These are phyloP conservation scores for Vitis labrusca DNA, from an alignment of 164 flowering plant genomes.

Conservation along the genomic window DNA sequence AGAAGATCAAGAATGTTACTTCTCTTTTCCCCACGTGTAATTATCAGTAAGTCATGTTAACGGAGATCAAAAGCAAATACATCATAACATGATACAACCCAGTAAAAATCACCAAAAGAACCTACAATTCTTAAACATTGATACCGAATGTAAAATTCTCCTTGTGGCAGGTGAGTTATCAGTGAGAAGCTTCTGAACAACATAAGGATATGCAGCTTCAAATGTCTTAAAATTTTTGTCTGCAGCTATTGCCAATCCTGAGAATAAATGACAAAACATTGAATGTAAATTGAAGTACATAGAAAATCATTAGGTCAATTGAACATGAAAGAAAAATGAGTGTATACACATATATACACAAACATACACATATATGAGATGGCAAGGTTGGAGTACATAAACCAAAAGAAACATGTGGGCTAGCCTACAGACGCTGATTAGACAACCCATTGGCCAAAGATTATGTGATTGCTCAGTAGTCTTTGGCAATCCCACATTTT, in stretches of 20 bases:
- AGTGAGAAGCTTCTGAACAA: conserved; percentile 81
- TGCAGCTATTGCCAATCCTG: conserved; percentile 91
- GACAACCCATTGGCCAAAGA: neutral
- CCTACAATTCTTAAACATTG: neutral
- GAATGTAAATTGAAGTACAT: neutral
- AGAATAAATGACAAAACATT: conserved; percentile 1
- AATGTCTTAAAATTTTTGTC: conserved; percentile 88
- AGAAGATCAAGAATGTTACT: too few species aligned
- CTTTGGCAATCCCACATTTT: neutral
- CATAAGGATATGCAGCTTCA: conserved; percentile 93
- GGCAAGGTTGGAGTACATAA: too few species aligned
- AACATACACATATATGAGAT: neutral
- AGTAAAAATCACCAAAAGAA: neutral
- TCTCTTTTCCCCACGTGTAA: too few species aligned
- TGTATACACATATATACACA: neutral
- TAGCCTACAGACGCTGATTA: neutral
- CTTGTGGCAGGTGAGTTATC: conserved; percentile 77
- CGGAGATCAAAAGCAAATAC: neutral
- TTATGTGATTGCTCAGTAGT: neutral
- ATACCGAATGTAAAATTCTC: conserved; percentile 82
- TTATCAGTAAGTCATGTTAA: neutral
- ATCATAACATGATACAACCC: neutral
- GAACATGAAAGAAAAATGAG: neutral
- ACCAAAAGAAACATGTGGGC: neutral
- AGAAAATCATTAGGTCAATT: neutral